phyloP scores from a whole-genome alignment of 2,329 filamentous ascomycete genomes.

The Raffaelea ambrosiae region DNA sequence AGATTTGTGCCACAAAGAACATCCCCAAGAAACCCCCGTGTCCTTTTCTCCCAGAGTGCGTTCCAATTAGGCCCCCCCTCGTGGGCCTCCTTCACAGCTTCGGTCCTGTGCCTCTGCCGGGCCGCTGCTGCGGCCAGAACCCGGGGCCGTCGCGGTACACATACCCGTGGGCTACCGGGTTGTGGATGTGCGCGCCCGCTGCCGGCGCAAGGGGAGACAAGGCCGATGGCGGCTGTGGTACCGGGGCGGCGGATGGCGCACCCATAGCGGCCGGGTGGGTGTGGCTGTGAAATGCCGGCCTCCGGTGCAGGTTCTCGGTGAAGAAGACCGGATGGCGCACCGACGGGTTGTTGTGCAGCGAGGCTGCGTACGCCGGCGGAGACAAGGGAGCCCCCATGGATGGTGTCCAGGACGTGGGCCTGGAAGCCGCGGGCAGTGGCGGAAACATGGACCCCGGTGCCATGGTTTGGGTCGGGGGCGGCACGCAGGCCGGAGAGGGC shows the following conservation, averaged over 20 bases:
- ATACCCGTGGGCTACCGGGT: constrained; percentile 52
- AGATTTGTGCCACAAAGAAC: too few relatives aligned
- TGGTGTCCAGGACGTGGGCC: not conserved
- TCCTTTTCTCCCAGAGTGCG: too few relatives aligned
- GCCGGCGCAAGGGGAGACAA: not conserved
- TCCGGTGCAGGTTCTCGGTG: constrained; percentile 51
- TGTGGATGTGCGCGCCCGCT: constrained; percentile 17
- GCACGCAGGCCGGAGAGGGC: too few relatives aligned
- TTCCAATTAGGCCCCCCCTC: too few relatives aligned
- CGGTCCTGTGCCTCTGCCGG: not conserved
- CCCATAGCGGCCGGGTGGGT: constrained; percentile 4
- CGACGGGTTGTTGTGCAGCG: constrained; percentile 51
- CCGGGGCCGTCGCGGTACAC: constrained; percentile 39
- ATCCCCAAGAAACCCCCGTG: too few relatives aligned
- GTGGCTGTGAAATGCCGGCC: constrained; percentile 18
- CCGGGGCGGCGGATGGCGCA: too few relatives aligned
- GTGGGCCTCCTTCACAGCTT: too few relatives aligned
- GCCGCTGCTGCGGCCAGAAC: not conserved
- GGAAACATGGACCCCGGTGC: not conserved
- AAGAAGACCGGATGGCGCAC: constrained; percentile 69
- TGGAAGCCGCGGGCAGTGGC: not conserved
- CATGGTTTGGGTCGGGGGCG: too few relatives aligned
- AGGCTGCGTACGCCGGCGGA: not conserved
- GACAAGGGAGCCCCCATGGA: too few relatives aligned
- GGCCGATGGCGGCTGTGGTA: not conserved